Evolutionary conservation across 2,329 filamentous ascomycete genomes (phyloP), one percentile per base, ranked within the genome.

Genomic region (Trichophyton mentagrophytes): DNA sequence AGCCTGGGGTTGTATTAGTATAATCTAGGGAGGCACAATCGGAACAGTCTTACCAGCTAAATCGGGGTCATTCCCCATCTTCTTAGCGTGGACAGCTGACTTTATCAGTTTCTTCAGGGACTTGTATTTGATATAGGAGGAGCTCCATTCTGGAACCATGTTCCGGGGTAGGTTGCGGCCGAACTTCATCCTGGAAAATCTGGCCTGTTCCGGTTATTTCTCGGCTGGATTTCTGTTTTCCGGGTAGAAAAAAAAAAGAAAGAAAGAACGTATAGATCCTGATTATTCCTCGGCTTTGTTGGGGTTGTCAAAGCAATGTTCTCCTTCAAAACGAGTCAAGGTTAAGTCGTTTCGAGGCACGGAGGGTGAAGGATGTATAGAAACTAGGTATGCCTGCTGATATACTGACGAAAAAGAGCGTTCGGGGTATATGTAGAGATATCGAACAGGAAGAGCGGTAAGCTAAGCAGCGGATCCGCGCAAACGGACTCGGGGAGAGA

Each of bases 41-140:
- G 67, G 68, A 64, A 67, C 69, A 67, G 65, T 74, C 86, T 79
- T 82, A 95, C 92, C 90, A 79, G 92, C 90, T 76, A 96, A 80
- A 81, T 99, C 93, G 63, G 89, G 86, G 69, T 87, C 83, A 67
- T 86, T 82, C 69, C 87, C 88, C 69, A 83, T 80, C 70, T 85
- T 86, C 63, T 83, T 82, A 65, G 82, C 79, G 62, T 84, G 81
- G 38, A 88, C 86, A 11, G 86, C 83, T 68, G 76, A 76, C 71
- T 96, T 97, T 77, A 99, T 91, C 65, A 96, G 83, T 78, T 93
- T 96, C 80, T 99, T 99, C 68, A 97, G 68, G 7, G 73, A 71
- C 65, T 79, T 81, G 69, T 80, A 79, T 62, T 76, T 77, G 67
- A 81, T 80, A 68, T 79, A 80, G 30, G 71, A 72, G 46, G 74